Evolutionary conservation across 768 basidiomycete species (phyloP).

Genomic region (Lyophyllum atratum): DNA sequence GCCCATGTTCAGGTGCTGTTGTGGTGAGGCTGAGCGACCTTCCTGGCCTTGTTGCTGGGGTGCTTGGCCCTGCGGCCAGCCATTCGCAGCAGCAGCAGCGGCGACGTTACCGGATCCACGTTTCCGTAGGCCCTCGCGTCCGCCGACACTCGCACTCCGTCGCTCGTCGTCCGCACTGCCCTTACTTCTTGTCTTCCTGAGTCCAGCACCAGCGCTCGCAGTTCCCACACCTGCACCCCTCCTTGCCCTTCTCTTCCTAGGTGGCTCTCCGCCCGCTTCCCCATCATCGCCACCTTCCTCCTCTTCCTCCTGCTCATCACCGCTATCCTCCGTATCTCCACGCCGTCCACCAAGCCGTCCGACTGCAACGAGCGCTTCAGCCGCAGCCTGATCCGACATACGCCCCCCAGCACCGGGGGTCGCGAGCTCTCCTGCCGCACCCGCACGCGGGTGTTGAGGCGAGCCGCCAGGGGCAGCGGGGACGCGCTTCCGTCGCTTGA

Average conservation of each 20-base stretch:
- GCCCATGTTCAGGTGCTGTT: constrained; percentile 20
- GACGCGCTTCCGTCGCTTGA: constrained; percentile 97
- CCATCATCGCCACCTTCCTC: constrained; percentile 41
- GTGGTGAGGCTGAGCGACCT: background rate
- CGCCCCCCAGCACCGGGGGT: constrained; percentile 31
- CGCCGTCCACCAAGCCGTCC: constrained; percentile 52
- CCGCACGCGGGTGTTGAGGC: constrained; percentile 6
- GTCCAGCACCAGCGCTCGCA: constrained; percentile 33
- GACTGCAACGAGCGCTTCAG: constrained; percentile 85
- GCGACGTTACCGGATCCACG: constrained; percentile 4
- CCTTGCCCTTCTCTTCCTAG: constrained; percentile 61
- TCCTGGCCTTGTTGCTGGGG: constrained; percentile 3
- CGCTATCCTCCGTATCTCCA: constrained; percentile 34
- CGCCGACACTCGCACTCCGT: constrained; percentile 16
- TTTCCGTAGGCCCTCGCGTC: constrained; percentile 16
- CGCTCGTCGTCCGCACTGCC: constrained; percentile 11
- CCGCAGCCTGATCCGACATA: constrained; percentile 84
- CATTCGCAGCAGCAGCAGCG: constrained; percentile 2
- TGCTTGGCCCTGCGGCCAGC: background rate
- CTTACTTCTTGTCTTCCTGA: constrained; percentile 27
- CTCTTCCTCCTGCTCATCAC: constrained; percentile 46
- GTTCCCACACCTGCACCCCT: constrained; percentile 26
- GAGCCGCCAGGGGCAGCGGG: constrained; percentile 74
- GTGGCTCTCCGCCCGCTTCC: constrained; percentile 50
- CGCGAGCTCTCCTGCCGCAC: background rate